These are phyloP conservation scores for Coniochaeta sp. DNA, from an alignment of 2,329 filamentous ascomycete species.

Conservation along the genomic window DNA sequence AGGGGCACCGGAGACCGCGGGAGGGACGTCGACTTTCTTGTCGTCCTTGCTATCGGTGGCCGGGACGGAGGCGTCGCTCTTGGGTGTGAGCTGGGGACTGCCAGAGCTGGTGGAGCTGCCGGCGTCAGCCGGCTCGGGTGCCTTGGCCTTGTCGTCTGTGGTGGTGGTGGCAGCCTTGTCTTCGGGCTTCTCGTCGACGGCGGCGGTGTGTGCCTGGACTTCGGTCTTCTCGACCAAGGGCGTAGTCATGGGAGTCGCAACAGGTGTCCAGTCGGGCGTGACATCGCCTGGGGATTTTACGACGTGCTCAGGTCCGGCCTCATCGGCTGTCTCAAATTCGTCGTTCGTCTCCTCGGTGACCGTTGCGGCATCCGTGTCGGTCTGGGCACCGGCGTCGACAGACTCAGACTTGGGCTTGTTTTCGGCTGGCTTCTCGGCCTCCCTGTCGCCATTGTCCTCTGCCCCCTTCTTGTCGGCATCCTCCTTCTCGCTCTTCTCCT, in stretches of 20 bases:
- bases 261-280: constrained; percentile 12
- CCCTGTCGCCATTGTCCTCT: too few species aligned
- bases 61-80: constrained; percentile 14
- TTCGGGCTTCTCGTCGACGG: constrained; percentile 11
- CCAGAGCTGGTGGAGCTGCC: constrained; percentile 16
- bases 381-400: not conserved
- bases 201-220: constrained; percentile 3
- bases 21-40: constrained; percentile 27
- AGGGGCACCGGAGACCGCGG: constrained; percentile 16
- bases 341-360: constrained; percentile 8
- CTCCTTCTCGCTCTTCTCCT: too few species aligned
- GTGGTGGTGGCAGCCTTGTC: not conserved
- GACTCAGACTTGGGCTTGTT: too few species aligned
- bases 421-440: too few species aligned
- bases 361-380: constrained; percentile 6
- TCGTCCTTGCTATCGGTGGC: constrained; percentile 12
- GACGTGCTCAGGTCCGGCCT: constrained; percentile 8
- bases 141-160: not conserved
- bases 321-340: constrained; percentile 5
- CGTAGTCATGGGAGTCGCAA: constrained; percentile 12
- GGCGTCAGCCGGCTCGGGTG: constrained; percentile 10
- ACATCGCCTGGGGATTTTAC: constrained; percentile 7
- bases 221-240: constrained; percentile 10
- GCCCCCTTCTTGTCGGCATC: too few species aligned
- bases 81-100: constrained; percentile 21